Percentiles rank a stretch among this genome's conserved stretches.
Evolutionary conservation across 2,329 filamentous ascomycete species (phyloP).

Genomic region (Diplodia seriata): DNA sequence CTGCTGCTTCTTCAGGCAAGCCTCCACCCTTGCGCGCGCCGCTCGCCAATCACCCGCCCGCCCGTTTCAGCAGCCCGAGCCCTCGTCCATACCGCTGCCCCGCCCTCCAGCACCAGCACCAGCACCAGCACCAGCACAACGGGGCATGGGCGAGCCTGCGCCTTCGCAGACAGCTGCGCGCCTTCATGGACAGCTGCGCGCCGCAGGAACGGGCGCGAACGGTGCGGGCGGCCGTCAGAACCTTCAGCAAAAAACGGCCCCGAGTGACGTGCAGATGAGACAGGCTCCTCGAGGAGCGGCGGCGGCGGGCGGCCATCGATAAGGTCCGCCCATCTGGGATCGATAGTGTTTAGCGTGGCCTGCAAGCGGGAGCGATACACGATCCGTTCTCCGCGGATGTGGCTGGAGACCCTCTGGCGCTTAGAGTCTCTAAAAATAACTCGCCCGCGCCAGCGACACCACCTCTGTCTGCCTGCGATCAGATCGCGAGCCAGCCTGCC

Average conservation of each 20-base stretch:
- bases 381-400: conserved; percentile 31
- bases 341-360: conserved; percentile 29
- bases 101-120: too few relatives aligned
- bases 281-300: conserved; percentile 4
- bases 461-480: conserved; percentile 10
- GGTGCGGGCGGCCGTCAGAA: conserved; percentile 3
- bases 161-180: too few relatives aligned
- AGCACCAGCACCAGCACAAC: too few relatives aligned
- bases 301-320: conserved; percentile 18
- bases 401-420: conserved; percentile 26
- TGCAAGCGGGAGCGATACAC: conserved; percentile 30
- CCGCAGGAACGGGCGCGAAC: conserved; percentile 3
- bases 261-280: conserved; percentile 29
- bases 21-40: neutral
- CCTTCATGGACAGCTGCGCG: neutral
- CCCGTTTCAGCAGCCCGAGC: conserved; percentile 12
- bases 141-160: too few relatives aligned
- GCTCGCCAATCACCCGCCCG: too few relatives aligned
- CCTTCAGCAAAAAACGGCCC: conserved; percentile 16
- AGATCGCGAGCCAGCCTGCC: conserved; percentile 21
- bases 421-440: conserved; percentile 9
- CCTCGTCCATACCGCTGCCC: conserved; percentile 9
- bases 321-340: conserved; percentile 26
- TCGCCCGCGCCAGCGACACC: neutral
- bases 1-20: conserved; percentile 24